Evolutionary conservation across 495 filamentous ascomycete genomes (phyloP), one percentile per base, ranked within the genome.

Genomic region (Podospora australis): DNA sequence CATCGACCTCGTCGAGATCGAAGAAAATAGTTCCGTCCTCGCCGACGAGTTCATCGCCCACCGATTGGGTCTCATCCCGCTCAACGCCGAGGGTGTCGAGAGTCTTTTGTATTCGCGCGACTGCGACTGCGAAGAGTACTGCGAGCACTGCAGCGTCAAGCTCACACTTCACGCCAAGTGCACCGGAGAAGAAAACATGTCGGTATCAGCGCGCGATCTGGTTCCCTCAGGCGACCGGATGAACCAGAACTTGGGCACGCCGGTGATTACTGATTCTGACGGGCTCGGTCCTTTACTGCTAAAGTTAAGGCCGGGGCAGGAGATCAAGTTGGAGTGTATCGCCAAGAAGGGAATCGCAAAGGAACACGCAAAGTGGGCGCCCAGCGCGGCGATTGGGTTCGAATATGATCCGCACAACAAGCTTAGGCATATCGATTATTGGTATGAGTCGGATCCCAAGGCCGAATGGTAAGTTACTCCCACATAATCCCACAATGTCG

Each of bases 301-400:
- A 62, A 96, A 96, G 70, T 69, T 98, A 54, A 75, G 90, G 17
- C 85, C 87, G 47, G 85, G 82, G 4, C 94, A 98, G 63, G 87
- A 95, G 64, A 63, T 98, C 44, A 83, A 85, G 63, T 77, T 97
- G 64, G 84, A 81, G 35, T 96, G 91, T 59, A 82, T 96, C 54
- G 94, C 90, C 44, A 96, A 95, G 77, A 97, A 97, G 74, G 92
- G 92, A 0, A 96, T 96, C 49, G 90, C 91, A 2, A 98, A 97
- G 74, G 92, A 98, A 64, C 92, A 98, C 71, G 85, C 94, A 0
- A 98, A 98, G 65, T 98, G 92, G 92, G 83, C 86, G 40, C 90
- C 94, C 2, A 86, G 84, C 32, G 75, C 90, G 48, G 94, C 92
- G 4, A 82, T 98, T 42, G 92, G 89, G 20, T 98, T 97, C 57